Conservation (phyloP, 1,139 yeast species). For the Zygosaccharomyces pseudobailii region DNA sequence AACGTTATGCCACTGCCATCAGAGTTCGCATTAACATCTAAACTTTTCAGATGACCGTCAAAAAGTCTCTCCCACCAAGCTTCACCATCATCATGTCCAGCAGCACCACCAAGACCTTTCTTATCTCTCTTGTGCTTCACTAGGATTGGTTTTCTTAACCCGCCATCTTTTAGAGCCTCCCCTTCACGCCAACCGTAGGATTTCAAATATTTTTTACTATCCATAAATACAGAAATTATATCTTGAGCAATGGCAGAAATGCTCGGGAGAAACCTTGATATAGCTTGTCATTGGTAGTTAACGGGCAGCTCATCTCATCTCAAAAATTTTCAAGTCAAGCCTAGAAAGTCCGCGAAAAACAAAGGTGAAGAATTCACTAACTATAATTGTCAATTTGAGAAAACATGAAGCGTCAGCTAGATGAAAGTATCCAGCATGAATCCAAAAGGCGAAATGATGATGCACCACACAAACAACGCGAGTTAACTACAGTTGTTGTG, state of each 20-base stretch:
- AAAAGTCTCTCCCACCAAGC: conserved; percentile 97
- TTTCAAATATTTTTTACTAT: conserved; percentile 65
- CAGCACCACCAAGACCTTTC: conserved; percentile 59
- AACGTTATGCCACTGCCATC: conserved; percentile 34
- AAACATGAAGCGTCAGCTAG: conserved; percentile 7
- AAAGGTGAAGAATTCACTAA: neutral
- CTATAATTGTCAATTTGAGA: neutral
- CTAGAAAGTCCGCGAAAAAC: conserved; percentile 1
- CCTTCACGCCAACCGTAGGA: conserved; percentile 93
- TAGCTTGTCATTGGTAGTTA: neutral
- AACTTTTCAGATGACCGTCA: conserved; percentile 81
- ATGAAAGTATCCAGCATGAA: neutral
- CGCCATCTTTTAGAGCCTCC: conserved; percentile 74
- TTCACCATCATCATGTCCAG: conserved; percentile 51
- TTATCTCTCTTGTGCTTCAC: conserved; percentile 88
- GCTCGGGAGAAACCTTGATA: neutral
- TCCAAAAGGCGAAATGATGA: conserved; percentile 3
- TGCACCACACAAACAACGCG: conserved; percentile 15
- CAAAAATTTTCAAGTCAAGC: neutral
- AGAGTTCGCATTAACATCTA: conserved; percentile 52
- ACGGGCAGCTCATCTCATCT: neutral
- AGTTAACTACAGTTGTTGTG: conserved; percentile 28
- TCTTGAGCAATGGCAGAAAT: neutral
- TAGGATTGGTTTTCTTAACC: conserved; percentile 76
- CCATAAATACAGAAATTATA: conserved; percentile 44